Conservation (phyloP, 108 stramenopile genomes). For the Seminavis robusta region DNA sequence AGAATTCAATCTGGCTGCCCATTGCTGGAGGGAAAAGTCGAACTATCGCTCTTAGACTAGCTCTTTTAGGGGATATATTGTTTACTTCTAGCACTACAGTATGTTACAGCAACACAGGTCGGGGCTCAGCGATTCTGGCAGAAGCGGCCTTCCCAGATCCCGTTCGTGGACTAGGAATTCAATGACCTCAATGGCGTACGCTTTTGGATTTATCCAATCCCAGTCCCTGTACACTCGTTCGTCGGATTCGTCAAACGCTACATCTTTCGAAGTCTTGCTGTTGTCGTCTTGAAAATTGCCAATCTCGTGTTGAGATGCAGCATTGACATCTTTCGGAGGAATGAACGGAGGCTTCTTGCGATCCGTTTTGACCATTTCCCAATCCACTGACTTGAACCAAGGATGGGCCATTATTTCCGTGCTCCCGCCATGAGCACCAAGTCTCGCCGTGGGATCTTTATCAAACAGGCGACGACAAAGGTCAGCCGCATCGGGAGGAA, state of each 20-base stretch:
- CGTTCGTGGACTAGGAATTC: constrained; percentile 86
- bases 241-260: constrained; percentile 62
- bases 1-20: too few species aligned
- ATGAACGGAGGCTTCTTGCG: constrained; percentile 75
- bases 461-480: constrained; percentile 74
- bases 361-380: constrained; percentile 76
- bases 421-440: constrained; percentile 81
- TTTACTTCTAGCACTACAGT: too few species aligned
- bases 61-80: too few species aligned
- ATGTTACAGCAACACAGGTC: constrained; percentile 57
- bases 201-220: constrained; percentile 81
- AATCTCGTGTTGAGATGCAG: constrained; percentile 85
- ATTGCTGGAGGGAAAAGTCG: too few species aligned
- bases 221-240: constrained; percentile 70
- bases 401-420: constrained; percentile 93
- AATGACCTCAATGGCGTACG: constrained; percentile 80
- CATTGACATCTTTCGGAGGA: constrained; percentile 93
- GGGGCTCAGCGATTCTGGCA: constrained; percentile 45
- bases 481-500: constrained; percentile 71
- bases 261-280: constrained; percentile 49
- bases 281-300: constrained; percentile 81
- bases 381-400: constrained; percentile 81
- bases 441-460: constrained; percentile 74
- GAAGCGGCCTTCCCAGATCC: constrained; percentile 69
- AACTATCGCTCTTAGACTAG: too few species aligned